phyloP scores from a whole-genome alignment of 805 yeast species.

The Kodamaea lidongshanica region DNA sequence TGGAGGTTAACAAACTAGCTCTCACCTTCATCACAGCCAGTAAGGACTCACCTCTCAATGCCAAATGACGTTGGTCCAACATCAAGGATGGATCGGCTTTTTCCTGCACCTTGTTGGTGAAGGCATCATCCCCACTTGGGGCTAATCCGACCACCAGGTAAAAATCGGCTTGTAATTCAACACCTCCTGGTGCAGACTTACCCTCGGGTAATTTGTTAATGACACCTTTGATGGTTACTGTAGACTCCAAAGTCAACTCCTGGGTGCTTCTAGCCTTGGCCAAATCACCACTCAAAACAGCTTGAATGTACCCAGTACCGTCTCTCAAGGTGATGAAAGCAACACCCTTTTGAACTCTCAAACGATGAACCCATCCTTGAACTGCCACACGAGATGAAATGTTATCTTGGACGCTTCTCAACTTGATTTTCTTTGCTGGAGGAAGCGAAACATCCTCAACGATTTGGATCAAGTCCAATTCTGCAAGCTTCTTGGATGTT shows the following conservation, averaged over 20 bases:
- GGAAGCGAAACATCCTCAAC: slow-evolving; percentile 72
- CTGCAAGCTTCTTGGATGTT: slow-evolving; percentile 67
- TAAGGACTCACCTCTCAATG: slow-evolving; percentile 94
- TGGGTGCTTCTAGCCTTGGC: slow-evolving; percentile 85
- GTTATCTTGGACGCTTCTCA: slow-evolving; percentile 45
- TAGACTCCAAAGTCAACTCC: slow-evolving; percentile 82
- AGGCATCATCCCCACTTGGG: slow-evolving; percentile 92
- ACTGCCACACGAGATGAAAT: slow-evolving; percentile 70
- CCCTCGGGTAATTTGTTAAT: slow-evolving; percentile 88
- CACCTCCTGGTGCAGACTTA: slow-evolving; percentile 95
- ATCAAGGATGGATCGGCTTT: slow-evolving; percentile 88
- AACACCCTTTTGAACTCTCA: slow-evolving; percentile 87
- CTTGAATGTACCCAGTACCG: slow-evolving; percentile 87
- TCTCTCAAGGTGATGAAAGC: slow-evolving; percentile 91
- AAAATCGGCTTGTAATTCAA: slow-evolving; percentile 86
- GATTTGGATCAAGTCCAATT: slow-evolving; percentile 65
- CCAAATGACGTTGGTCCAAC: slow-evolving; percentile 90
- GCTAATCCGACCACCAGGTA: slow-evolving; percentile 88
- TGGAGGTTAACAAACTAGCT: slow-evolving; percentile 63
- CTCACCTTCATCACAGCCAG: slow-evolving; percentile 93
- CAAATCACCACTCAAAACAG: slow-evolving; percentile 82
- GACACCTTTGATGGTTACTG: slow-evolving; percentile 74
- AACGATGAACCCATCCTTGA: slow-evolving; percentile 94
- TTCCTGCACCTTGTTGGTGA: slow-evolving; percentile 91
- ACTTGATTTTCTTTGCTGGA: slow-evolving; percentile 59